Evolutionary conservation across 192 early-diverging fungal genomes (phyloP).

Genomic region (Entomortierella chlamydospora): DNA sequence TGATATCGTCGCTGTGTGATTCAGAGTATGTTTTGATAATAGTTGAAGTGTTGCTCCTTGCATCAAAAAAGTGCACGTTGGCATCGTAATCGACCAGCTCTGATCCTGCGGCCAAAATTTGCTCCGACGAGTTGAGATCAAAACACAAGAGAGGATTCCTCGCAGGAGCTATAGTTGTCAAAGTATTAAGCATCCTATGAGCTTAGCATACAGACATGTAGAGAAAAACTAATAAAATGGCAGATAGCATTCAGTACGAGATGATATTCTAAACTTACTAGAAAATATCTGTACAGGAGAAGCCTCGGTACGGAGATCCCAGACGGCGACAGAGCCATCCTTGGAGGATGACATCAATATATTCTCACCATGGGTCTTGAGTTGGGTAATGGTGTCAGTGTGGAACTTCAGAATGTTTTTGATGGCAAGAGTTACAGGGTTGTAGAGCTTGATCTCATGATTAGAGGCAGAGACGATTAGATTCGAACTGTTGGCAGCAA

Average conservation of each 20-base stretch:
- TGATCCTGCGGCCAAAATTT: conserved; percentile 65
- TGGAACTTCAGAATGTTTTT: conserved; percentile 67
- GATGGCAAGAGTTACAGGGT: conserved; percentile 60
- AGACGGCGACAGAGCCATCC: conserved; percentile 70
- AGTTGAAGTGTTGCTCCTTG: conserved; percentile 35
- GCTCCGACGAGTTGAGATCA: conserved; percentile 64
- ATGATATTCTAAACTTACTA: too few relatives aligned
- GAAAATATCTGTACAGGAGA: conserved; percentile 68
- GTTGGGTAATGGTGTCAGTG: conserved; percentile 69
- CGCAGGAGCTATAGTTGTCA: conserved; percentile 20
- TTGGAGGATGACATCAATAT: conserved; percentile 72
- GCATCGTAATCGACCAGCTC: conserved; percentile 59
- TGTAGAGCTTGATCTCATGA: conserved; percentile 73
- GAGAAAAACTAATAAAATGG: too few relatives aligned
- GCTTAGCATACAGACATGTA: too few relatives aligned
- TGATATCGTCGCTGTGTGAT: conserved; percentile 83
- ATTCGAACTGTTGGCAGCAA: conserved; percentile 55
- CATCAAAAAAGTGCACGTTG: conserved; percentile 65
- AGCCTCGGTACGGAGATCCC: conserved; percentile 72
- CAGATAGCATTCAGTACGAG: too few relatives aligned
- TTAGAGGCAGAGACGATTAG: conserved; percentile 71
- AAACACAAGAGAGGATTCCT: conserved; percentile 59
- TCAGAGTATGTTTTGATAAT: conserved; percentile 63
- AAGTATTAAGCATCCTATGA: neutral
- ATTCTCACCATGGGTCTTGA: conserved; percentile 64